These are phyloP conservation scores for Aspergillus tanneri DNA, from an alignment of 2,329 filamentous ascomycete species.

Conservation along the genomic window DNA sequence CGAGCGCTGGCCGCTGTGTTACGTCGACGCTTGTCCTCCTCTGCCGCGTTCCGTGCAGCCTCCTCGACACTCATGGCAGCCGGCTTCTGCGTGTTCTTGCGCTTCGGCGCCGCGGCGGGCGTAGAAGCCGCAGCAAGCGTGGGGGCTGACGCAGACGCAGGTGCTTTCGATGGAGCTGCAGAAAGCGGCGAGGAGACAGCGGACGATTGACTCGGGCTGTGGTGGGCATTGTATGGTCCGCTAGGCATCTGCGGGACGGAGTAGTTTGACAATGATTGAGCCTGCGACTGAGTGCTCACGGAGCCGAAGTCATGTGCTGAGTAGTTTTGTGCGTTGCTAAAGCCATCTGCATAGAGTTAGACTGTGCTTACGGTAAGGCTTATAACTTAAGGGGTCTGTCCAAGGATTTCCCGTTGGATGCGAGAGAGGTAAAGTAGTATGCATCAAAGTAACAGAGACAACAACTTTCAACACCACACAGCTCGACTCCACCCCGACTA, in stretches of 20 bases:
- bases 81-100: conserved; percentile 38
- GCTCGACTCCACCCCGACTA: not conserved
- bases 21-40: conserved; percentile 86
- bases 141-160: conserved; percentile 21
- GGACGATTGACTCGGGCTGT: conserved; percentile 18
- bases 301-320: conserved; percentile 29
- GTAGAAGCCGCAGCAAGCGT: conserved; percentile 15
- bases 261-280: conserved; percentile 23
- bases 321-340: conserved; percentile 35
- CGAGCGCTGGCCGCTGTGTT: conserved; percentile 90
- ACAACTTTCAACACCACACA: not conserved
- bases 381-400: not conserved
- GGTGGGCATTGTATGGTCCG: conserved; percentile 16
- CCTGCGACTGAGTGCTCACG: conserved; percentile 24
- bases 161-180: conserved; percentile 17
- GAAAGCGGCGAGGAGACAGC: conserved; percentile 18
- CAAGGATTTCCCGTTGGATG: not conserved
- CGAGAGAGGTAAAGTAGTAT: not conserved
- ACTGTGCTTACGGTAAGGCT: not conserved
- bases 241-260: conserved; percentile 22
- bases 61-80: conserved; percentile 62
- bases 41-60: conserved; percentile 69
- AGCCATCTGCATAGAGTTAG: conserved; percentile 27
- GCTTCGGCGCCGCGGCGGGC: conserved; percentile 31
- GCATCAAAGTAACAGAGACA: no score